A percentile compares a stretch with the other conserved stretches of the same genome.
These are phyloP conservation scores for Lactarius trivialis DNA, from an alignment of 768 basidiomycete species.

Conservation along the genomic window DNA sequence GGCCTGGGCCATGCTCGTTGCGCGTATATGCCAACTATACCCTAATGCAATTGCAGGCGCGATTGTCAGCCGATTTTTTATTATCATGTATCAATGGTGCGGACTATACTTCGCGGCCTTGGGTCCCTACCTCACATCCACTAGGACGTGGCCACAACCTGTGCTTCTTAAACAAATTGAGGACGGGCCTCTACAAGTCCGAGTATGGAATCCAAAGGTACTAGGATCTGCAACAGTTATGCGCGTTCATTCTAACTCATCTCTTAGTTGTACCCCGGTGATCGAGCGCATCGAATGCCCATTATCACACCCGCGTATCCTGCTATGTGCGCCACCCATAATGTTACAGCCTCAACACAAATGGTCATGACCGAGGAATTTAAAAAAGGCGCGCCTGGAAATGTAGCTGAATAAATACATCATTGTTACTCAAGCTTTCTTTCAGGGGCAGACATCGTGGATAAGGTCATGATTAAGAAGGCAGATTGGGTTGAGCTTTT, in stretches of 20 bases:
- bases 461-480: constrained; percentile 79
- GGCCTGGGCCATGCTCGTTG: constrained; percentile 98
- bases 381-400: constrained; percentile 58
- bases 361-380: constrained; percentile 96
- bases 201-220: constrained; percentile 98
- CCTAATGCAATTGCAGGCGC: constrained; percentile 91
- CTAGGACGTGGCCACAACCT: constrained; percentile 96
- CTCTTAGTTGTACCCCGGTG: constrained; percentile 75
- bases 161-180: constrained; percentile 97
- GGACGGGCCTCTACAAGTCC: constrained; percentile 85
- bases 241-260: background rate
- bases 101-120: constrained; percentile 26
- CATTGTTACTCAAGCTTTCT: constrained; percentile 20
- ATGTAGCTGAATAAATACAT: background rate
- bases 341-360: constrained; percentile 92
- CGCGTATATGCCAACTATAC: constrained; percentile 97
- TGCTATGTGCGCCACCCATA: constrained; percentile 98
- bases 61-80: constrained; percentile 96
- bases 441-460: constrained; percentile 85
- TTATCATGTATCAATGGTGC: constrained; percentile 96
- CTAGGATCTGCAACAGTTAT: background rate
- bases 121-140: constrained; percentile 1
- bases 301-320: constrained; percentile 99
- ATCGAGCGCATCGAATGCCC: constrained; percentile 96
- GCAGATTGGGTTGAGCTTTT: constrained; percentile 94